Evolutionary conservation across 148 eudicot genomes (phyloP).

Genomic region (Diospyros kaki): DNA sequence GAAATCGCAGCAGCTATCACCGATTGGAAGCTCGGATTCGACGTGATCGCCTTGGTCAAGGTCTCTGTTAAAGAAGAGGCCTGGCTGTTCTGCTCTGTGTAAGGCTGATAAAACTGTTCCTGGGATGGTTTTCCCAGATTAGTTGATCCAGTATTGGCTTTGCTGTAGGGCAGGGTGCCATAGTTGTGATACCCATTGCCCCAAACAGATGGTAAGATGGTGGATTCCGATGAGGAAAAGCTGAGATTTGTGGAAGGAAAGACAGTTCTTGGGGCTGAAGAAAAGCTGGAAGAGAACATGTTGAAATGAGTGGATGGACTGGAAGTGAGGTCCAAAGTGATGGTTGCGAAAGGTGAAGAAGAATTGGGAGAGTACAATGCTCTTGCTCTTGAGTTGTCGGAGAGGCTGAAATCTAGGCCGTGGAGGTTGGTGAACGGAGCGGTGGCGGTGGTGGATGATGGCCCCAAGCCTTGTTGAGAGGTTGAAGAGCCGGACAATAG

Average conservation of each 20-base stretch:
- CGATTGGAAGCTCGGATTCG: slow-evolving; percentile 69
- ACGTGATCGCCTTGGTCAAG: slow-evolving; percentile 58
- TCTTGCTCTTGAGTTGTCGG: slow-evolving; percentile 34
- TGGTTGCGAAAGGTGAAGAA: slow-evolving; percentile 46
- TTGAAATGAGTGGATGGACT: slow-evolving; percentile 31
- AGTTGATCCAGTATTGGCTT: slow-evolving; percentile 18
- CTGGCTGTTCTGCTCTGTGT: slow-evolving; percentile 23
- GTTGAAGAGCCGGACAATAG: slow-evolving; percentile 74
- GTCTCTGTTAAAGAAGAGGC: slow-evolving; percentile 51
- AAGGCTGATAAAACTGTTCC: slow-evolving; percentile 25
- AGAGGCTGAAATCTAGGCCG: slow-evolving; percentile 37
- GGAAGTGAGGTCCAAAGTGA: slow-evolving; percentile 72
- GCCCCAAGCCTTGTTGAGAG: slow-evolving; percentile 29
- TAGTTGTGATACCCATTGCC: slow-evolving; percentile 35
- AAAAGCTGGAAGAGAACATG: slow-evolving; percentile 24
- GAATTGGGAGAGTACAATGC: slow-evolving; percentile 43
- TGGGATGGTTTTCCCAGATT: slow-evolving; percentile 34
- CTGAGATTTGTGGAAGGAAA: slow-evolving; percentile 40
- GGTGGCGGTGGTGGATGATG: slow-evolving; percentile 14
- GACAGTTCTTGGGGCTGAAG: slow-evolving; percentile 17
- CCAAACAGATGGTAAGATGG: slow-evolving; percentile 38
- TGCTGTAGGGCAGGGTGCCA: slow-evolving; percentile 27
- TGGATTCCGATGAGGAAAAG: slow-evolving; percentile 48
- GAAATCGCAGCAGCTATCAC: slow-evolving; percentile 72
- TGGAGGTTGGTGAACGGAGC: slow-evolving; percentile 21